A percentile compares a stretch with the other conserved stretches of the same genome.
These are phyloP conservation scores for Craspedostauros australis DNA, from an alignment of 108 stramenopile genomes.

Conservation along the genomic window DNA sequence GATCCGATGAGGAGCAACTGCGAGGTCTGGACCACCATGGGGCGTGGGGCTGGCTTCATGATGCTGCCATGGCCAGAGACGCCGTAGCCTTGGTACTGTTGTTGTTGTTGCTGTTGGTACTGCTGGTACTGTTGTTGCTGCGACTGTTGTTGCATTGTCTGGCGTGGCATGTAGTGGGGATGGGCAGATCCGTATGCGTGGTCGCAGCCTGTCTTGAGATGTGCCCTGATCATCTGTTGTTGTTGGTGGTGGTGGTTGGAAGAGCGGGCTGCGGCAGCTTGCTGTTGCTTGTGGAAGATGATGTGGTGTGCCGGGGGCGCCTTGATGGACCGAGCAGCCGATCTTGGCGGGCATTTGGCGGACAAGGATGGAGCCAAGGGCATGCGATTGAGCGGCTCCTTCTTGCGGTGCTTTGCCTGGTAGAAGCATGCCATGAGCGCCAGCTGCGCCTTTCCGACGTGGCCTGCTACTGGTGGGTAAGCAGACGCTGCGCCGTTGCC, in stretches of 20 bases:
- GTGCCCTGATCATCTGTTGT: not conserved
- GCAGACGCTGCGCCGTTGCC: conserved; percentile 4
- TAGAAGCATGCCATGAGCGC: not conserved
- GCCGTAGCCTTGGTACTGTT: not conserved
- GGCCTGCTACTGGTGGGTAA: conserved; percentile 3
- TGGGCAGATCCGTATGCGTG: not conserved
- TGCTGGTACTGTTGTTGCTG: not conserved
- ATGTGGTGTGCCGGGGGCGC: not conserved
- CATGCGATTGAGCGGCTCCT: conserved; percentile 9
- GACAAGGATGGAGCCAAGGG: not conserved
- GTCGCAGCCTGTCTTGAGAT: not conserved
- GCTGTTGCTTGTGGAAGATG: not conserved
- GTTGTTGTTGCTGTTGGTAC: not conserved
- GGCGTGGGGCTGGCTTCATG: conserved; percentile 7
- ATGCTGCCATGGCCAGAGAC: not conserved
- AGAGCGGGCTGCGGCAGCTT: not conserved
- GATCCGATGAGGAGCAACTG: conserved; percentile 50
- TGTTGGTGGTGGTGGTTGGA: not conserved
- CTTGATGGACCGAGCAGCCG: not conserved
- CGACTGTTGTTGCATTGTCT: not conserved
- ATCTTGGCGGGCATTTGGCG: not conserved
- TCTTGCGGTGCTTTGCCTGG: conserved; percentile 10
- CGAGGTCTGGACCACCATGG: too few relatives aligned
- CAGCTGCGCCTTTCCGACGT: too few relatives aligned
- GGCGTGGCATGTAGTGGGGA: not conserved